These are phyloP conservation scores for Citrus mangshanensis DNA, from an alignment of 345 rosid genomes.

Conservation along the genomic window DNA sequence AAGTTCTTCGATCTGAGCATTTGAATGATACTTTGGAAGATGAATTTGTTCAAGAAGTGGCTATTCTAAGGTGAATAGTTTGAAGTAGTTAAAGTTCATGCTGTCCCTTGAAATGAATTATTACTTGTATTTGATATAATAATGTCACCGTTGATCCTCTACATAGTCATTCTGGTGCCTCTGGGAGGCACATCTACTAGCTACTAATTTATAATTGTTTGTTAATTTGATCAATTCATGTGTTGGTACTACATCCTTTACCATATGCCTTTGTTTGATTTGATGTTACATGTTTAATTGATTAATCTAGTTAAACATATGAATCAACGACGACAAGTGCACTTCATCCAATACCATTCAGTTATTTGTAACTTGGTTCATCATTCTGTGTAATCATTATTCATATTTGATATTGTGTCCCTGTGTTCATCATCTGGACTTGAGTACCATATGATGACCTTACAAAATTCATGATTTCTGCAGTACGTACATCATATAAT, in stretches of 20 bases:
- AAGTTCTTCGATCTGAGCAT: conserved; percentile 61
- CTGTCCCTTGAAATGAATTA: not conserved
- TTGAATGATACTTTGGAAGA: conserved; percentile 46
- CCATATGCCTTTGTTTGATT: not conserved
- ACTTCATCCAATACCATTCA: not conserved
- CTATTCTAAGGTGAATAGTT: conserved; percentile 53
- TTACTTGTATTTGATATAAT: not conserved
- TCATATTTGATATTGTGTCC: not conserved
- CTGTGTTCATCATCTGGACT: not conserved
- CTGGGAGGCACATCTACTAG: not conserved
- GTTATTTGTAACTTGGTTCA: not conserved
- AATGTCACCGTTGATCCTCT: not conserved
- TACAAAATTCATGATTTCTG: not conserved
- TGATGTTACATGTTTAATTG: not conserved
- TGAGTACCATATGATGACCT: not conserved
- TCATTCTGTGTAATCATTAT: not conserved
- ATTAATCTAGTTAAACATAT: not conserved
- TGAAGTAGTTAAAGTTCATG: conserved; percentile 8
- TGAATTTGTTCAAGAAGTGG: conserved; percentile 70
- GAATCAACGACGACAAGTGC: not conserved
- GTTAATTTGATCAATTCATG: not conserved
- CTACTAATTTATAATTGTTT: not conserved
- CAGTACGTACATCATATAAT: not conserved
- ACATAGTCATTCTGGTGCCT: not conserved
- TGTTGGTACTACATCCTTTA: not conserved